These are phyloP conservation scores for Flammula alnicola DNA, from an alignment of 1,284 basidiomycete species.

Conservation along the genomic window DNA sequence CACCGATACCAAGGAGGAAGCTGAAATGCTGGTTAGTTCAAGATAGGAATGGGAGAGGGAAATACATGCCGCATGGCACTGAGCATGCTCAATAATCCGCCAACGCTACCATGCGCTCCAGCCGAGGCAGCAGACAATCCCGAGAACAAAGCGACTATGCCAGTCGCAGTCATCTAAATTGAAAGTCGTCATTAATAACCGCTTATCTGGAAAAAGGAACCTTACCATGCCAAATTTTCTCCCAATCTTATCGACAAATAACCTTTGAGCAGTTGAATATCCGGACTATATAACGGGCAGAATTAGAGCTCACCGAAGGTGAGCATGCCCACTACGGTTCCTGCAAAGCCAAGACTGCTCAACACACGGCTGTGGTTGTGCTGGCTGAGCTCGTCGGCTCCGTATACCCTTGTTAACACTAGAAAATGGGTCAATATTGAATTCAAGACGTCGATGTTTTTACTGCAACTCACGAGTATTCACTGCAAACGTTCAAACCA, in stretches of 20 bases:
- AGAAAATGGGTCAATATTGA: slow-evolving; percentile 4
- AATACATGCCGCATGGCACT: slow-evolving; percentile 63
- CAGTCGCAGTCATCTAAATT: slow-evolving; percentile 72
- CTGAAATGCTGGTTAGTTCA: slow-evolving; percentile 36
- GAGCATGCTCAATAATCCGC: slow-evolving; percentile 74
- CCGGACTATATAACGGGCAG: neutral
- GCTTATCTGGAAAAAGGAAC: neutral
- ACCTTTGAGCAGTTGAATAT: slow-evolving; percentile 31
- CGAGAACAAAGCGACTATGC: slow-evolving; percentile 82
- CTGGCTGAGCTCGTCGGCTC: slow-evolving; percentile 48
- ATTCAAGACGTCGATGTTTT: neutral
- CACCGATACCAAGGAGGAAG: slow-evolving; percentile 83
- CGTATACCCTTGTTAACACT: slow-evolving; percentile 72
- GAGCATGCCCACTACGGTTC: slow-evolving; percentile 85
- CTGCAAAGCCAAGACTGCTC: slow-evolving; percentile 77
- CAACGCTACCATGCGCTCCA: slow-evolving; percentile 74
- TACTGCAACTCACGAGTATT: slow-evolving; percentile 56
- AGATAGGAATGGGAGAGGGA: neutral
- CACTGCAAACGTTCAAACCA: slow-evolving; percentile 42
- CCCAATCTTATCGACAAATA: slow-evolving; percentile 83
- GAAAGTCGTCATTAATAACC: slow-evolving; percentile 1
- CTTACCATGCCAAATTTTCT: slow-evolving; percentile 88
- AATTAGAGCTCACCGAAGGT: slow-evolving; percentile 51
- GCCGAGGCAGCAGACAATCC: slow-evolving; percentile 82
- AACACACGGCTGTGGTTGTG: slow-evolving; percentile 65